These are phyloP conservation scores for Beauveria sp. DNA, from an alignment of 2,329 filamentous ascomycete genomes.

Conservation along the genomic window DNA sequence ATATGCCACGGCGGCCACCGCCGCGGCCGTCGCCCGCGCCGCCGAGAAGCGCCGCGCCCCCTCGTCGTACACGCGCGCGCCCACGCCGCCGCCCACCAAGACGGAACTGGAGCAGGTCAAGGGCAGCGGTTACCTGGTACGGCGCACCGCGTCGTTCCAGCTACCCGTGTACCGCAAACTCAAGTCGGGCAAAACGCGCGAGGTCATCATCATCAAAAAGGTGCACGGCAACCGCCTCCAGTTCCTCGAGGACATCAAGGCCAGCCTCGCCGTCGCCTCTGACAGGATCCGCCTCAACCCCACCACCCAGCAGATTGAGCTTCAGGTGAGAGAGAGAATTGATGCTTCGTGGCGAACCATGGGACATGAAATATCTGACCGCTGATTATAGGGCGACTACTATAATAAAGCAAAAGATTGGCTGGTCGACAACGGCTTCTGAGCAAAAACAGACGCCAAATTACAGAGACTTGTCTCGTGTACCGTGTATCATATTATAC, in stretches of 20 bases:
- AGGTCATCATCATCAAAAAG: constrained; percentile 69
- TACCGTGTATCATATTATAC: constrained; percentile 5
- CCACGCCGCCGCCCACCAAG: constrained; percentile 24
- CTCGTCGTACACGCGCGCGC: constrained; percentile 18
- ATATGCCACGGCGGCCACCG: constrained; percentile 9
- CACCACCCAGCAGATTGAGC: constrained; percentile 64
- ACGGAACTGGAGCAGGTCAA: constrained; percentile 22
- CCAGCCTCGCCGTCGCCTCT: constrained; percentile 48
- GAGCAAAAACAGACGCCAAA: constrained; percentile 6
- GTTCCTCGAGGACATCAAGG: constrained; percentile 56
- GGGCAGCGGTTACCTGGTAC: constrained; percentile 46
- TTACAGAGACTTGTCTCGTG: not conserved
- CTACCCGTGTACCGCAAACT: constrained; percentile 68
- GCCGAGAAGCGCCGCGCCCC: not conserved
- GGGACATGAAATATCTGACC: constrained; percentile 5
- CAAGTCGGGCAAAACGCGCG: constrained; percentile 69
- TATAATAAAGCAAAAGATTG: constrained; percentile 24
- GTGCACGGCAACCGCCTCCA: constrained; percentile 63
- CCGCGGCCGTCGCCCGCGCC: not conserved
- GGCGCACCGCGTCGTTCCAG: constrained; percentile 61
- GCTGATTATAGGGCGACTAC: constrained; percentile 25
- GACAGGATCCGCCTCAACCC: constrained; percentile 47
- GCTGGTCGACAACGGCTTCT: constrained; percentile 29
- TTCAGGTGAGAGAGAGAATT: constrained; percentile 51
- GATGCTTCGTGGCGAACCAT: not conserved